phyloP scores from a whole-genome alignment of 2,329 filamentous ascomycete species.

The Ramichloridium luteum region DNA sequence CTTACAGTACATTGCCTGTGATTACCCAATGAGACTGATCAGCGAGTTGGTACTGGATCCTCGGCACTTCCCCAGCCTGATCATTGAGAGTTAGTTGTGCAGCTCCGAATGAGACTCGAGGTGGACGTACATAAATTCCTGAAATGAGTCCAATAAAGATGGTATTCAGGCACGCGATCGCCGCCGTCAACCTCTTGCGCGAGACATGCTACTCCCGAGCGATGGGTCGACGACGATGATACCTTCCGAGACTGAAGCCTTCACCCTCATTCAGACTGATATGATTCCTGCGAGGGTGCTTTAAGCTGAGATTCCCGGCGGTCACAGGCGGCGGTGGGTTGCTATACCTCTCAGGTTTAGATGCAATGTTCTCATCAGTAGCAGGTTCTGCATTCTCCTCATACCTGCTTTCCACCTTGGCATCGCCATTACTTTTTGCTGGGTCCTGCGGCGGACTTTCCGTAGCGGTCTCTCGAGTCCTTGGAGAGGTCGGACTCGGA shows the following conservation, averaged over 20 bases:
- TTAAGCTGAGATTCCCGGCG: slow-evolving; percentile 17
- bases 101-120: no score
- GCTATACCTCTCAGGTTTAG: slow-evolving; percentile 8
- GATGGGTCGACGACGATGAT: slow-evolving; percentile 50
- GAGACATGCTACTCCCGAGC: slow-evolving; percentile 58
- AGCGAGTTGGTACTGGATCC: slow-evolving; percentile 64
- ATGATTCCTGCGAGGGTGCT: slow-evolving; percentile 23
- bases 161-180: slow-evolving; percentile 60
- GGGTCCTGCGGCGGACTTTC: no score
- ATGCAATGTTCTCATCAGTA: not conserved
- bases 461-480: no score
- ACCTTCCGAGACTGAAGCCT: slow-evolving; percentile 29
- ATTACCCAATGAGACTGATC: slow-evolving; percentile 56
- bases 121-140: slow-evolving; percentile 54
- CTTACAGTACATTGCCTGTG: slow-evolving; percentile 55
- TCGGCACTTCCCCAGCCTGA: slow-evolving; percentile 63
- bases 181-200: slow-evolving; percentile 57
- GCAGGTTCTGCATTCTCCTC: not conserved
- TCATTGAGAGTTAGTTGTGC: no score
- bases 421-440: not conserved
- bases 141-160: slow-evolving; percentile 57
- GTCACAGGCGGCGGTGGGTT: slow-evolving; percentile 4
- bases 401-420: not conserved
- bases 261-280: slow-evolving; percentile 25
- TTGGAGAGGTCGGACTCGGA: not conserved